Evolutionary conservation across 208 protist species (phyloP), one percentile per base, ranked within the genome.

Genomic region (Leishmania guyanensis): DNA sequence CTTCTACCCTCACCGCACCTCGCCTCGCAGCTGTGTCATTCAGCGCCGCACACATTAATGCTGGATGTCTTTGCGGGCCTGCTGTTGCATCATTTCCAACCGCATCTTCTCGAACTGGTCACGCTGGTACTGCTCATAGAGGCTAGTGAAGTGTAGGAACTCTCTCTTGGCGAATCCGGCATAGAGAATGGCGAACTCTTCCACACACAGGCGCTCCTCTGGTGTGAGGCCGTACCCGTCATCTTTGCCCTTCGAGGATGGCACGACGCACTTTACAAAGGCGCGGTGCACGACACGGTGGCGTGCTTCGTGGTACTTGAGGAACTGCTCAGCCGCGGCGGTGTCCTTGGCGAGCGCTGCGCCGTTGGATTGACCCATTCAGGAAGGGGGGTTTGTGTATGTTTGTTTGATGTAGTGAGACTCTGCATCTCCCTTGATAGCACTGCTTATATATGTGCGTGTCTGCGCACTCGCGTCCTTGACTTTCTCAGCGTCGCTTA

Each of bases 121-220:
- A 6, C 86, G 81, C 78, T 96, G 92, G 50, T 95, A 86, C 69
- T 94, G 89, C 58, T 96, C 90, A 77, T 95, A 96, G 17, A 97
- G 85, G 46, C 81, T 86, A 60, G 78, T 89, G 66, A 92, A 94
- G 26, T 96, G 90, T 6, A 90, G 60, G 69, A 94, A 96, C 29
- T 80, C 84, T 43, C 89, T 90, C 78, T 93, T 92, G 60, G 82
- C 82, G 75, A 88, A 96, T 8, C 83, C 81, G 50, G 91, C 87
- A 82, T 97, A 96, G 17, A 97, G 85, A 48, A 93, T 77, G 16
- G 94, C 90, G 76, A 92, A 97, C 86, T 97, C 92, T 76, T 95
- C 90, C 46, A 96, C 92, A 78, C 94, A 97, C 26, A 81, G 73
- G 43, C 89, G 86, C 82, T 96, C 91, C 82, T 96, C 92, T 6